These are phyloP conservation scores for Colletotrichum filicis DNA, from an alignment of 2,329 filamentous ascomycete species.

Conservation along the genomic window DNA sequence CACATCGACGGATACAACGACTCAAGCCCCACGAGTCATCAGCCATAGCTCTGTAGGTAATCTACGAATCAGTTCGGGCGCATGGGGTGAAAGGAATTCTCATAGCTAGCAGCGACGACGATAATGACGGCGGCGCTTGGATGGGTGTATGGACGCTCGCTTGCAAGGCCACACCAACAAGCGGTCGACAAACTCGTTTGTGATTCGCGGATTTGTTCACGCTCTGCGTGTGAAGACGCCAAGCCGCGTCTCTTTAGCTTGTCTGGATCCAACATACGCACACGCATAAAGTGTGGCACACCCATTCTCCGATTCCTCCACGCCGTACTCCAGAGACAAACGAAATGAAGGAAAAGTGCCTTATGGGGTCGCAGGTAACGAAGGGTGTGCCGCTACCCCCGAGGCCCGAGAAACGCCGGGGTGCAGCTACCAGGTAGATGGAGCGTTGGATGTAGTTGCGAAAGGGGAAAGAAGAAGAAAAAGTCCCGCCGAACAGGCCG, in stretches of 20 bases:
- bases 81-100: not conserved
- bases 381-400: slow-evolving; percentile 18
- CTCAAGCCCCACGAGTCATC: slow-evolving; percentile 10
- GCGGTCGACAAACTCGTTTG: not conserved
- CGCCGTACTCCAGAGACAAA: slow-evolving; percentile 12
- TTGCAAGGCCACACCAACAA: slow-evolving; percentile 8
- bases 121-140: not conserved
- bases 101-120: not conserved
- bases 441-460: not conserved
- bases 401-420: slow-evolving; percentile 12
- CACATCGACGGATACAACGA: slow-evolving; percentile 2
- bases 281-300: slow-evolving; percentile 15
- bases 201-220: not conserved
- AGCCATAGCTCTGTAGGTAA: not conserved
- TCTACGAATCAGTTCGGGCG: not conserved
- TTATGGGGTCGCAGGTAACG: slow-evolving; percentile 15
- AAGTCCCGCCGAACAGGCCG: slow-evolving; percentile 1
- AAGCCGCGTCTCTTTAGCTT: slow-evolving; percentile 21
- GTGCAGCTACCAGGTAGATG: slow-evolving; percentile 24
- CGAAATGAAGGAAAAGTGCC: slow-evolving; percentile 33
- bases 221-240: slow-evolving; percentile 14
- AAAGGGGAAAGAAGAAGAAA: not conserved
- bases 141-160: slow-evolving; percentile 3
- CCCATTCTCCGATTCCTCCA: not conserved
- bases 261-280: slow-evolving; percentile 13